A percentile compares a stretch with the other conserved stretches of the same genome.
Conservation (phyloP, 2,329 filamentous ascomycete species). For the Nemania serpens region DNA sequence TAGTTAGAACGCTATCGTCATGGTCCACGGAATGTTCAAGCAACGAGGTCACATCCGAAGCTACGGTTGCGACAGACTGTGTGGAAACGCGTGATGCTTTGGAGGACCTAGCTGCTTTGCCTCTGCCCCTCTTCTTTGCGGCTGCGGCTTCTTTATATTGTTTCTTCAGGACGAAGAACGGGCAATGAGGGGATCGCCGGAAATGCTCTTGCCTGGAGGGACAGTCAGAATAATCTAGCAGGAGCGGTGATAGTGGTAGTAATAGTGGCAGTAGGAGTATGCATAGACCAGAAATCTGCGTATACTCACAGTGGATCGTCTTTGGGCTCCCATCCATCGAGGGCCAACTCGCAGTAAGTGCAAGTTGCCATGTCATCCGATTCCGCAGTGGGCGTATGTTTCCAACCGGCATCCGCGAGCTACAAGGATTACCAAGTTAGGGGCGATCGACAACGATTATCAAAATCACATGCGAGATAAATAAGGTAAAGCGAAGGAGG, state of each 20-base stretch:
- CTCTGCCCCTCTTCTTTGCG: slow-evolving; percentile 58
- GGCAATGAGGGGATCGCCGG: slow-evolving; percentile 75
- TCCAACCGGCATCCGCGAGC: slow-evolving; percentile 93
- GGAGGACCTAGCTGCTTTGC: slow-evolving; percentile 63
- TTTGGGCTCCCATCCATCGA: slow-evolving; percentile 93
- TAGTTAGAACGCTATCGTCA: slow-evolving; percentile 66
- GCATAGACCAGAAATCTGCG: background rate
- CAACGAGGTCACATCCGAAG: slow-evolving; percentile 55
- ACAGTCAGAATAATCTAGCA: slow-evolving; percentile 18
- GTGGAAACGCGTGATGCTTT: slow-evolving; percentile 70
- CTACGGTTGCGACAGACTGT: slow-evolving; percentile 58
- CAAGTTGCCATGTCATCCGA: slow-evolving; percentile 91
- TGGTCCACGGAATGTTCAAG: slow-evolving; percentile 54
- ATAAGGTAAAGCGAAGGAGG: background rate
- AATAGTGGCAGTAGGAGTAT: background rate
- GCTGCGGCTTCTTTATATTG: slow-evolving; percentile 53
- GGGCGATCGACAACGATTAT: background rate
- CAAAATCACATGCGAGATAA: background rate
- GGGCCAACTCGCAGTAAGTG: slow-evolving; percentile 83
- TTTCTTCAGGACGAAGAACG: slow-evolving; percentile 76
- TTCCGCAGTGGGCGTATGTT: slow-evolving; percentile 82
- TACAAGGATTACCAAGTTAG: slow-evolving; percentile 43
- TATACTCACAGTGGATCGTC: slow-evolving; percentile 80
- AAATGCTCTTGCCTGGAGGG: slow-evolving; percentile 77
- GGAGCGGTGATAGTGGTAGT: background rate